Evolutionary conservation across 2,329 filamentous ascomycete species (phyloP).

Genomic region (Scedosporium apiospermum): DNA sequence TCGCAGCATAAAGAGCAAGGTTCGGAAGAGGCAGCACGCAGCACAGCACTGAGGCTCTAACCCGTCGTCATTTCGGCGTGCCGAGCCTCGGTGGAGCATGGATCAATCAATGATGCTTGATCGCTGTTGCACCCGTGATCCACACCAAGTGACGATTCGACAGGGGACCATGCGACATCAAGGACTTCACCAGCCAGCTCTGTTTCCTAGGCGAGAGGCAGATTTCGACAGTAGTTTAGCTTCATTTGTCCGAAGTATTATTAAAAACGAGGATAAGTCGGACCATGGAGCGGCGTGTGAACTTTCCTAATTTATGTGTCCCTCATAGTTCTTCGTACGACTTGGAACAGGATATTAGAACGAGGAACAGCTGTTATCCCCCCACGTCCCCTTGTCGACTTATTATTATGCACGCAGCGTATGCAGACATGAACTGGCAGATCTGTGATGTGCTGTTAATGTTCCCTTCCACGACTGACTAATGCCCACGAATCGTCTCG

Average conservation of each 20-base stretch:
- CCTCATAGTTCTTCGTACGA: too few relatives aligned
- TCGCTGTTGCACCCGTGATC: conserved; percentile 2
- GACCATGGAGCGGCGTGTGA: too few relatives aligned
- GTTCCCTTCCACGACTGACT: neutral
- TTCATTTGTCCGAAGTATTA: too few relatives aligned
- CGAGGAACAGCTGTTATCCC: too few relatives aligned
- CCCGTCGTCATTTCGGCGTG: neutral
- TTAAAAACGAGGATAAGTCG: too few relatives aligned
- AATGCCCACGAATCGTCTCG: neutral
- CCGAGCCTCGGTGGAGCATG: neutral
- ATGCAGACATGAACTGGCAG: neutral
- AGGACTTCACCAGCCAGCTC: neutral
- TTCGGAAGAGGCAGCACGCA: too few relatives aligned
- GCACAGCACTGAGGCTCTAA: neutral
- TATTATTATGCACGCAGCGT: neutral
- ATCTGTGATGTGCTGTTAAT: neutral
- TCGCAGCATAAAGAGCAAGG: too few relatives aligned
- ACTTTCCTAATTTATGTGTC: too few relatives aligned
- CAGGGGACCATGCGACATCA: neutral
- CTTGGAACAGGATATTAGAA: too few relatives aligned
- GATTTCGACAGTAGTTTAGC: too few relatives aligned
- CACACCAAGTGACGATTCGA: neutral
- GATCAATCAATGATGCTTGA: neutral
- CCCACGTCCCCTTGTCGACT: too few relatives aligned
- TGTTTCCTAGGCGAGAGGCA: too few relatives aligned